These are phyloP conservation scores for Alternaria sp. DNA, from an alignment of 2,329 filamentous ascomycete genomes.

Conservation along the genomic window DNA sequence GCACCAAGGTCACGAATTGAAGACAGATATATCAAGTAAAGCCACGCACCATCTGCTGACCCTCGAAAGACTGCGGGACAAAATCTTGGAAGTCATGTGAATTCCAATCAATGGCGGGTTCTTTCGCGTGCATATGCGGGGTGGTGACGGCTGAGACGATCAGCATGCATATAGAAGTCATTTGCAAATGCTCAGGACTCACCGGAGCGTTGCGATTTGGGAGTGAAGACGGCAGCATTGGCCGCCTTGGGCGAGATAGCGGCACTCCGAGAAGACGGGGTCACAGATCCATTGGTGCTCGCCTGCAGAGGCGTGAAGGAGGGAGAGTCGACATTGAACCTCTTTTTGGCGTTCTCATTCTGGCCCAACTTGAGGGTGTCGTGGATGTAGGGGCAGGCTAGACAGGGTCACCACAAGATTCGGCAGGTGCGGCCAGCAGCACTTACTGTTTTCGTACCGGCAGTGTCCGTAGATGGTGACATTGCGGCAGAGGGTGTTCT, in stretches of 20 bases:
- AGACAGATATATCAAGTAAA: not conserved
- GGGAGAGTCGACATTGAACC: constrained; percentile 93
- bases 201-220: constrained; percentile 60
- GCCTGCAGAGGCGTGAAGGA: constrained; percentile 80
- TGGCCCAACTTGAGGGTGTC: constrained; percentile 70
- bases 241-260: constrained; percentile 88
- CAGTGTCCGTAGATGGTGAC: constrained; percentile 93
- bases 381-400: constrained; percentile 82
- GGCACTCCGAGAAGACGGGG: constrained; percentile 67
- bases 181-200: constrained; percentile 32
- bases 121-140: constrained; percentile 54
- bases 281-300: constrained; percentile 53
- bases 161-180: constrained; percentile 16
- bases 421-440: constrained; percentile 4
- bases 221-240: constrained; percentile 86
- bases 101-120: constrained; percentile 56
- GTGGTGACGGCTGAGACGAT: constrained; percentile 48
- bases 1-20: not conserved
- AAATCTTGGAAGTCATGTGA: constrained; percentile 59
- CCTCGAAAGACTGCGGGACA: constrained; percentile 62
- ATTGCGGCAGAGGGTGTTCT: constrained; percentile 90
- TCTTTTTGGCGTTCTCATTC: constrained; percentile 68
- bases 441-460: constrained; percentile 80
- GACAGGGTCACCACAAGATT: constrained; percentile 25
- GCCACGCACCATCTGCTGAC: constrained; percentile 55